Base-by-base conservation (phyloP, 1,284 basidiomycete genomes). In the Hemileia vastatrix region DNA sequence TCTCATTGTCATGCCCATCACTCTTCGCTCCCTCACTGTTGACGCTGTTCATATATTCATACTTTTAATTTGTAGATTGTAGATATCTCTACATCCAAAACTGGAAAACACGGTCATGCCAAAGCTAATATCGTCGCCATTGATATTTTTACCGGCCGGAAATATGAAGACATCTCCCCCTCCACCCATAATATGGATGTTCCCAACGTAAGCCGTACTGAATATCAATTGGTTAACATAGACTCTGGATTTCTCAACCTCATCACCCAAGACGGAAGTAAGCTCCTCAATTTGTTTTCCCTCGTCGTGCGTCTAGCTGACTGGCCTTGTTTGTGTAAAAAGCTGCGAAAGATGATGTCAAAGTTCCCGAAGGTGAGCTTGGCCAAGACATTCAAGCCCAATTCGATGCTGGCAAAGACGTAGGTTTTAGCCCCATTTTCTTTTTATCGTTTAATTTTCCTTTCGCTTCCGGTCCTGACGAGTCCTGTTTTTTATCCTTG, bases 121-220 rank as follows among this genome's bases (percentile, higher is more conserved):
- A 98, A 98, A 82, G 94, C 97, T 77, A 91, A 98, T 81, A 84
- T 98, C 71, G 85, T 97, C 75, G 95, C 86, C 77, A 88, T 88
- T 77, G 95, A 98, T 81, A 60, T 60, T 43, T 60, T 60, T 44
- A 60, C 58, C 21, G 5, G 23, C 15, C 23, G 44, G 1, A 60
- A 60, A 36, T 60, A 53, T 44, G 94, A 98, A 84, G 94, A 97
- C 84, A 93, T 97, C 78, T 94, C 81, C 72, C 94, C 94, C 76
- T 98, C 95, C 74, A 95, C 90, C 75, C 91, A 95, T 83, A 95
- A 95, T 82, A 90, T 97, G 90, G 92, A 96, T 76, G 94, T 97
- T 74, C 94, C 94, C 78, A 88, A 96, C 81, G 93, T 98, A 76
- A 70, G 64, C 63, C 89, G 94, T 78, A 83, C 81, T 67, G 95